Evolutionary conservation across 2,329 filamentous ascomycete genomes (phyloP).

Genomic region (Cyphellophora attinorum): DNA sequence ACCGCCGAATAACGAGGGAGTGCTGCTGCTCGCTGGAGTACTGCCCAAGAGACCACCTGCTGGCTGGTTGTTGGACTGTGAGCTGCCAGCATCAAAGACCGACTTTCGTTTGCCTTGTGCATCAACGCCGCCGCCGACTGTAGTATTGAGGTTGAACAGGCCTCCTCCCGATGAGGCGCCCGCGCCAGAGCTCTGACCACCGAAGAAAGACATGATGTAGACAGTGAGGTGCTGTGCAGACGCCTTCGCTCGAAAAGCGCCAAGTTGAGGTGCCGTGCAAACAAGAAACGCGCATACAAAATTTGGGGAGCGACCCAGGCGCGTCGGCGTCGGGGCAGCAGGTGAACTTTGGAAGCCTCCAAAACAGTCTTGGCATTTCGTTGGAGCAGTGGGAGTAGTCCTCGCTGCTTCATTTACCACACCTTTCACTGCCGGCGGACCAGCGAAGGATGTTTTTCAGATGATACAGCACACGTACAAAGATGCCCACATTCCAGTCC

Average conservation of each 20-base stretch:
- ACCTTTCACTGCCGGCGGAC: too few species aligned
- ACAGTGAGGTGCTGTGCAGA: too few species aligned
- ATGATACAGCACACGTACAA: too few species aligned
- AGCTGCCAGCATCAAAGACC: slow-evolving; percentile 16
- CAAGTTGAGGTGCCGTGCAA: too few species aligned
- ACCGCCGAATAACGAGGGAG: slow-evolving; percentile 6
- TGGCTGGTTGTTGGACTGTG: slow-evolving; percentile 5
- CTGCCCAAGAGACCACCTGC: slow-evolving; percentile 9
- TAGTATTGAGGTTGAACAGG: slow-evolving; percentile 16
- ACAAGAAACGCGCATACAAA: neutral
- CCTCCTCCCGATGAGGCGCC: slow-evolving; percentile 3
- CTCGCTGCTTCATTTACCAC: too few species aligned
- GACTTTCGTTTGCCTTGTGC: slow-evolving; percentile 17
- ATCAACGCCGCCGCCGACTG: slow-evolving; percentile 7
- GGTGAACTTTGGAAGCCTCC: too few species aligned
- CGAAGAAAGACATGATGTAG: slow-evolving; percentile 17
- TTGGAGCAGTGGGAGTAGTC: too few species aligned
- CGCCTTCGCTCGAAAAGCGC: too few species aligned
- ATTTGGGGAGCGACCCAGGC: neutral
- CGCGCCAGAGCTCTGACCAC: slow-evolving; percentile 8
- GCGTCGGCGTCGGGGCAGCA: too few species aligned
- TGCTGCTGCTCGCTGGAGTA: slow-evolving; percentile 7
- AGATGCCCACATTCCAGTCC: slow-evolving; percentile 55
- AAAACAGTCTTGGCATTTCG: neutral
- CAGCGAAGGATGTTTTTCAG: too few species aligned